Base-by-base conservation (phyloP, 208 protist genomes). In the Leishmania gerbilli region DNA sequence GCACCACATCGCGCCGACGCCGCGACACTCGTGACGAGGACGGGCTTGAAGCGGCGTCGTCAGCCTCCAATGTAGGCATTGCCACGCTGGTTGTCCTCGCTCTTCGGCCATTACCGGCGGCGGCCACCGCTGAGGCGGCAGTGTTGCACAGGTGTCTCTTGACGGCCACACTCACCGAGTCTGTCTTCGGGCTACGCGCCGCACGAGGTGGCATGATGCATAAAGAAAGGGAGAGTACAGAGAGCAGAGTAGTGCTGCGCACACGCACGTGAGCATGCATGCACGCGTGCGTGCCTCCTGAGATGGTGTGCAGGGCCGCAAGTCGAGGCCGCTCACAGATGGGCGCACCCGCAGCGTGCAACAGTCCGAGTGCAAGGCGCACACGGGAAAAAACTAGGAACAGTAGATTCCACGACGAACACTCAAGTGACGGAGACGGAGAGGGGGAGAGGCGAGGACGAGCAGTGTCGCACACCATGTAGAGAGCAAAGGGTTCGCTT, bases 21-120 rank as follows among this genome's bases (percentile, higher is more conserved):
- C 82, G 75, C 24, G 80, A 81, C 67, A 86, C 86, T 58, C 86
- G 86, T 31, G 86, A 87, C 5, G 64, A 34, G 40, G 55, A 11
- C 34, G 68, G 64, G 45, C 5, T 55, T 15, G 74, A 8, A n/a
- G 69, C 19, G 6, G 67, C 72, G 40, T 69, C 55, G 51, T 34
- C 56, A 34, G 62, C 71, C 34, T 64, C 58, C 58, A 64, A 11
- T 34, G n/a, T 9, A 64, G 58, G 9, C 27, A 31, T 13, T 64
- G 27, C 58, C 58, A 24, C 31, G 27, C 2, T 64, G 17, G 69
- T 58, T 17, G 53, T 37, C 19, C 27, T 13, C 58, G 47, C 47
- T 34, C 67, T 47, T 27, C 21, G 21, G 4, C 67, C 67, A 31
- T 71, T 71, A 9, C 19, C n/a, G 15, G 34, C 37, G 31, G 67